Evolutionary conservation across 2,329 filamentous ascomycete genomes (phyloP).

Genomic region (Fusarium kyushuense): DNA sequence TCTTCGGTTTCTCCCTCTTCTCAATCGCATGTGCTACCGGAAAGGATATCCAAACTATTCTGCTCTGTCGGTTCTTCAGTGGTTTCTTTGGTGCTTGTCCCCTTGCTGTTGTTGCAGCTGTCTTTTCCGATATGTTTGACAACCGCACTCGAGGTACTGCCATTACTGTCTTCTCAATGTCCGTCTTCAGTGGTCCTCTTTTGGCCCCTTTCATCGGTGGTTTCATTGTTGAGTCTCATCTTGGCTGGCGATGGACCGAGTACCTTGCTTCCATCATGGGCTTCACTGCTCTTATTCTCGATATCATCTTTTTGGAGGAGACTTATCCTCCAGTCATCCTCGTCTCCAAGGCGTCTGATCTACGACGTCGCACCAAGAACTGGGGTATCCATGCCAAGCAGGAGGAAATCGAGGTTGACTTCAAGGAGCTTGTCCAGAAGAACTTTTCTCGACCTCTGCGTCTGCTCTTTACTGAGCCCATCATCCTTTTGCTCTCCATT

Average conservation of each 20-base stretch:
- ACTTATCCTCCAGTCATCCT: conserved; percentile 78
- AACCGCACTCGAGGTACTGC: conserved; percentile 69
- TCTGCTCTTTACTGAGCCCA: conserved; percentile 76
- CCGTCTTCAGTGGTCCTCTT: conserved; percentile 74
- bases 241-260: conserved; percentile 81
- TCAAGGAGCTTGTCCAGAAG: conserved; percentile 72
- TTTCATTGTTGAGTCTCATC: conserved; percentile 71
- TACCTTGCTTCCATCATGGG: conserved; percentile 74
- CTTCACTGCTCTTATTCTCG: conserved; percentile 68
- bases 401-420: conserved; percentile 77
- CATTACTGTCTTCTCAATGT: conserved; percentile 59
- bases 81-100: conserved; percentile 79
- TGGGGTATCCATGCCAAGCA: conserved; percentile 79
- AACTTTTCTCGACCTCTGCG: conserved; percentile 75
- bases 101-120: conserved; percentile 75
- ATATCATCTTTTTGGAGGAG: conserved; percentile 74
- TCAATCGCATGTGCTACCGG: conserved; percentile 73
- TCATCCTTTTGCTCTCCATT: conserved; percentile 74
- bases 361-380: conserved; percentile 73
- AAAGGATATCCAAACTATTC: conserved; percentile 76
- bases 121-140: conserved; percentile 79
- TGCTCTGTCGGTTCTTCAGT: conserved; percentile 78
- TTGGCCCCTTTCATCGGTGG: conserved; percentile 77
- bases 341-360: conserved; percentile 68
- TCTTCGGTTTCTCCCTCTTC: conserved; percentile 78